Conservation (phyloP, 2,329 filamentous ascomycete genomes). For the Cryphonectria carpinicola region DNA sequence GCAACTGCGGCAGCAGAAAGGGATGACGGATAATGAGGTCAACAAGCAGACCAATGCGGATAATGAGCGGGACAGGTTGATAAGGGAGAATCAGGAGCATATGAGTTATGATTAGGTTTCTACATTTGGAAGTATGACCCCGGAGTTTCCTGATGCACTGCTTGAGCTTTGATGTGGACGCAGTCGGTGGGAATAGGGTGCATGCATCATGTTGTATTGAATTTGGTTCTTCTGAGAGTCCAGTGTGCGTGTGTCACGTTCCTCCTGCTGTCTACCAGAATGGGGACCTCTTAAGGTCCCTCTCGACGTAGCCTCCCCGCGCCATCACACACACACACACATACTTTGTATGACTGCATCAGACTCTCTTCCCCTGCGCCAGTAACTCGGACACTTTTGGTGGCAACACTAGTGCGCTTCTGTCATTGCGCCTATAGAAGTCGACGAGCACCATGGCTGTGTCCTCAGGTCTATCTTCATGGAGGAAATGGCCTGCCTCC, state of each 20-base stretch:
- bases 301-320: not conserved
- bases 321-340: no score
- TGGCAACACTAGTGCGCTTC: slow-evolving; percentile 80
- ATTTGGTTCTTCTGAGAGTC: not conserved
- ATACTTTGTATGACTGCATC: slow-evolving; percentile 17
- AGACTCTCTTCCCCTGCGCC: slow-evolving; percentile 64
- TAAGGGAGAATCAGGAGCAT: slow-evolving; percentile 58
- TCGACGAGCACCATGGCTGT: slow-evolving; percentile 84
- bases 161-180: not conserved
- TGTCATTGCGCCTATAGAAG: slow-evolving; percentile 90
- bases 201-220: not conserved
- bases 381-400: slow-evolving; percentile 85
- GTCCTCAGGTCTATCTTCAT: slow-evolving; percentile 92
- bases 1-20: slow-evolving; percentile 76
- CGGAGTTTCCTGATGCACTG: not conserved
- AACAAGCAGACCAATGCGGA: slow-evolving; percentile 70
- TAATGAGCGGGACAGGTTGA: slow-evolving; percentile 68
- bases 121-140: not conserved
- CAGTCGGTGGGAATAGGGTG: not conserved
- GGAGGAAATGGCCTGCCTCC: slow-evolving; percentile 93
- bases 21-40: slow-evolving; percentile 69
- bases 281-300: not conserved
- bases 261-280: not conserved
- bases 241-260: not conserved
- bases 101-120: slow-evolving; percentile 57